These are phyloP conservation scores for Oryza brachyantha DNA, from an alignment of 176 grass and related monocot species.

Conservation along the genomic window DNA sequence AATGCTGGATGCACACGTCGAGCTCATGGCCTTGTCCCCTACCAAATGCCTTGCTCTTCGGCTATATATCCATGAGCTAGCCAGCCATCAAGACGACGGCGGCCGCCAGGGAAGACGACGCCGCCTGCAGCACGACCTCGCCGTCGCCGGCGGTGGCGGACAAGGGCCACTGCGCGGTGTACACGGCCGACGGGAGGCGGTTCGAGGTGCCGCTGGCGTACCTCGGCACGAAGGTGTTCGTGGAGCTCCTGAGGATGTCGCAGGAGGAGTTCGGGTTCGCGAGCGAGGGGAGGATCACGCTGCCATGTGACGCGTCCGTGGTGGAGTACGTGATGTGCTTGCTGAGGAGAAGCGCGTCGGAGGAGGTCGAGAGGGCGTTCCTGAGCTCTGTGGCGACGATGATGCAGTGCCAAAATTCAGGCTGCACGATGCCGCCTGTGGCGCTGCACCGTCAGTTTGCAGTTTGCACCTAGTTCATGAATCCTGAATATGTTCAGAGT, in stretches of 20 bases:
- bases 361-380: constrained; percentile 49
- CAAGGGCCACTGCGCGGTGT: constrained; percentile 54
- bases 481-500: background rate
- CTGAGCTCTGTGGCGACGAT: constrained; percentile 45
- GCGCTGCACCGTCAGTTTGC: constrained; percentile 23
- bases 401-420: constrained; percentile 18
- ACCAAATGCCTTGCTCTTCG: background rate
- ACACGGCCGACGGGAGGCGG: constrained; percentile 35
- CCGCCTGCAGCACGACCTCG: constrained; percentile 7
- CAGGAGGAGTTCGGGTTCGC: constrained; percentile 52
- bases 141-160: constrained; percentile 9
- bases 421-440: background rate
- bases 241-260: constrained; percentile 38
- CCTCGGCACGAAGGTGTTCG: constrained; percentile 38
- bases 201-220: constrained; percentile 58
- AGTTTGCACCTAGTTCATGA: constrained; percentile 1
- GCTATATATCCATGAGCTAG: constrained; percentile 21
- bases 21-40: constrained; percentile 41
- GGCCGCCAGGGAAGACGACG: background rate
- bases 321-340: constrained; percentile 53
- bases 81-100: background rate
- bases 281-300: constrained; percentile 40
- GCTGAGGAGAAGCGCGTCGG: constrained; percentile 40
- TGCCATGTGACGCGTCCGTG: constrained; percentile 42
- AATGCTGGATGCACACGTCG: background rate